Evolutionary conservation across 306 rosid species (phyloP), one percentile per base, ranked within the genome.

Genomic region (Hippophae tibetana): DNA sequence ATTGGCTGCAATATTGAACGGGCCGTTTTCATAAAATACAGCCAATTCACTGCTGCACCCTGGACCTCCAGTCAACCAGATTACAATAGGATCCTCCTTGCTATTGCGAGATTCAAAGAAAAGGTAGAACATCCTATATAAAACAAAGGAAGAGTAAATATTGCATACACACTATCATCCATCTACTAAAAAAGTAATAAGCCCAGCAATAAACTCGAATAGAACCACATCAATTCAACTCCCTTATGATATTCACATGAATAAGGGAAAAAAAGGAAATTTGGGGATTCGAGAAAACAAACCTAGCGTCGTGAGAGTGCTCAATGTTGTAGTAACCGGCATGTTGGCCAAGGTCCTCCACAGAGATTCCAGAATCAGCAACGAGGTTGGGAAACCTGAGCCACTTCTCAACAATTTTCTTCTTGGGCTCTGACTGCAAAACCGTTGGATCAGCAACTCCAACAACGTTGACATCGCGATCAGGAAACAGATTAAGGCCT

Each of bases 41-140:
- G 99, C 99, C 89, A 92, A 68, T 78, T 92, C 99, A 74, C 99
- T 87, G 63, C 99, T 88, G 69, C 99, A 92, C 7, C 99, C 99
- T 45, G 99, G 99, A 5, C 99, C 99, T 72, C 99, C 99, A 42
- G 96, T 92, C 72, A 88, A 79, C 99, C 99, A 92, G 56, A 92
- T 89, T 45, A 92, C 99, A 61, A 92, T 74, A 71, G 99, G 99
- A 50, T 87, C 99, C 70, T 76, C 60, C 82, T 83, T 77, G 74
- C 69, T 82, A 63, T 58, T 80, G 59, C 99, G 84, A 1, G 99
- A 92, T 74, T 88, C 89, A 41, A 90, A 90, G 83, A 87, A 87
- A 51, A 90, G 76, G 77, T 90, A 90, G 83, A 90, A 90, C 95
- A 90, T 85, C 86, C 98, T 92, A 75, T 63, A 46, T 7, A 54